Evolutionary conservation across 345 rosid genomes (phyloP).

Genomic region (Eucalyptus cloeziana): DNA sequence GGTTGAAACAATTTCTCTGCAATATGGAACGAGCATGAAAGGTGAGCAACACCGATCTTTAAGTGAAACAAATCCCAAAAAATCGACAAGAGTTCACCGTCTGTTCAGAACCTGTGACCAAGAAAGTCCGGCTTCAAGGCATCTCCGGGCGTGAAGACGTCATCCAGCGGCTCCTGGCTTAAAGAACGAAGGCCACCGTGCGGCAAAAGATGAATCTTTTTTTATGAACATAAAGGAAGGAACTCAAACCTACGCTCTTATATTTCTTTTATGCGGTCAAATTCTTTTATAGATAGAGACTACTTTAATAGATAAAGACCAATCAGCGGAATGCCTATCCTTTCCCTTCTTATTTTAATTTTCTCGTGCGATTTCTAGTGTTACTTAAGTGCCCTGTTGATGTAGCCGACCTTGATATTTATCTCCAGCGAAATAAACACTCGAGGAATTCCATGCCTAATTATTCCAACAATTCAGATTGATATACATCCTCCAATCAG

Average conservation of each 20-base stretch:
- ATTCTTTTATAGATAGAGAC: not conserved
- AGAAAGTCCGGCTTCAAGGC: no score
- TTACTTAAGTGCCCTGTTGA: not conserved
- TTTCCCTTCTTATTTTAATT: not conserved
- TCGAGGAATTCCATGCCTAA: not conserved
- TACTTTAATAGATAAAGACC: not conserved
- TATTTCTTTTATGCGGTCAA: not conserved
- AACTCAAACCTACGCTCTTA: not conserved
- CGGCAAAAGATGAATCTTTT: not conserved
- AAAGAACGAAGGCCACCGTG: not conserved
- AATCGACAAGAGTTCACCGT: not conserved
- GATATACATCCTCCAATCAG: not conserved
- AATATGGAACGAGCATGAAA: not conserved
- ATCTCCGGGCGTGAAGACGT: no score
- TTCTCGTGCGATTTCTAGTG: not conserved
- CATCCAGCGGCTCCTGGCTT: no score
- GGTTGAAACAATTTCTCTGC: not conserved
- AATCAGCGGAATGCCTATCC: not conserved
- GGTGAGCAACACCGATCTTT: not conserved
- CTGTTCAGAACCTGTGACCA: no score
- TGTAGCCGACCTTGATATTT: not conserved
- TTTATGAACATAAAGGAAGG: not conserved
- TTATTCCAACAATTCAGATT: not conserved
- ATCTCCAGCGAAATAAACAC: not conserved
- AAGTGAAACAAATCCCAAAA: not conserved